phyloP scores from a whole-genome alignment of 768 basidiomycete species.

The Naematelia encephala region DNA sequence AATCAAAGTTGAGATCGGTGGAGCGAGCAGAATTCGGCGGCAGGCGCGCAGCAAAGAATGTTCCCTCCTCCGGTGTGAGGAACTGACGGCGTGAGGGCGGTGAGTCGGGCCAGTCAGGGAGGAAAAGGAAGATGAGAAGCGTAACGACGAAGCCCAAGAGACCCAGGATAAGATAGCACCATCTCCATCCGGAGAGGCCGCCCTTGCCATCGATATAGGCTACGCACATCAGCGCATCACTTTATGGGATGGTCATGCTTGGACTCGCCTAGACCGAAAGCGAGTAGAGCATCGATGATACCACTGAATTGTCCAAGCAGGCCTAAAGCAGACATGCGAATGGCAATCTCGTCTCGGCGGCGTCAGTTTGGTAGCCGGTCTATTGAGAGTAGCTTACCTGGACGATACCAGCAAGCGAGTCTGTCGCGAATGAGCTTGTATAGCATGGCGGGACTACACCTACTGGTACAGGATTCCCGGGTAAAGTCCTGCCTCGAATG shows the following conservation, averaged over 20 bases:
- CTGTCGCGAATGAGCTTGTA: no score
- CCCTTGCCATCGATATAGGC: constrained; percentile 23
- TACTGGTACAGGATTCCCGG: constrained; percentile 29
- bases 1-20: constrained; percentile 26
- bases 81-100: constrained; percentile 25
- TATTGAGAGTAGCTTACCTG: no score
- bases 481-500: constrained; percentile 30
- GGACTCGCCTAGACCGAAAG: constrained; percentile 25
- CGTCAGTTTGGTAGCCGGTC: no score
- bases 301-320: constrained; percentile 19
- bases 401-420: constrained; percentile 34
- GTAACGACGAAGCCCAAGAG: constrained; percentile 13
- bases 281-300: constrained; percentile 28
- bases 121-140: constrained; percentile 9
- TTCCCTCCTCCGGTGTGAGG: constrained; percentile 29
- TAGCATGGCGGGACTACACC: no score
- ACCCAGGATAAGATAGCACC: constrained; percentile 13
- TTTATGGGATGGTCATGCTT: not conserved
- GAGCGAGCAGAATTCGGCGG: constrained; percentile 21
- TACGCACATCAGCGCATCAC: constrained; percentile 1
- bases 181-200: constrained; percentile 31
- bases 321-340: constrained; percentile 16
- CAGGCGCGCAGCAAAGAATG: constrained; percentile 30
- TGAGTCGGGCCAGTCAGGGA: constrained; percentile 19
- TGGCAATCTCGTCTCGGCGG: constrained; percentile 35